These are phyloP conservation scores for Fusarium chuoi DNA, from an alignment of 2,329 filamentous ascomycete species.

Conservation along the genomic window DNA sequence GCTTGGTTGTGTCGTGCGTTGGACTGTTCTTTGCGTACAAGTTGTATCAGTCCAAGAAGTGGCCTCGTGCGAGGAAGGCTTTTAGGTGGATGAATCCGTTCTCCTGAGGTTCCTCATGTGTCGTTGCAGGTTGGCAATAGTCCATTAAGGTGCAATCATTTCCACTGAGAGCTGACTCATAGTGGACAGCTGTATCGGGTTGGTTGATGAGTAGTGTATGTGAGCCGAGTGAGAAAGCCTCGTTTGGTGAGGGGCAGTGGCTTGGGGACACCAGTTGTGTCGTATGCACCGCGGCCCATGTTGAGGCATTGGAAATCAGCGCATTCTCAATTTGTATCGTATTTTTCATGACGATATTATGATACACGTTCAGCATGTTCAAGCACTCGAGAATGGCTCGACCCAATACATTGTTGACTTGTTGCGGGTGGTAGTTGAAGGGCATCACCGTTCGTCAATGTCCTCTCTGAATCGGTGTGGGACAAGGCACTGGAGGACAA, in stretches of 20 bases:
- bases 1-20: background rate
- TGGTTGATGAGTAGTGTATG: background rate
- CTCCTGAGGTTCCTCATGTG: background rate
- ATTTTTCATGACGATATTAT: background rate
- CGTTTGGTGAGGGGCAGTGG: background rate
- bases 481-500: background rate
- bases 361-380: background rate
- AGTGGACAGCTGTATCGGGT: background rate
- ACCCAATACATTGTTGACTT: background rate
- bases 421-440: background rate
- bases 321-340: background rate
- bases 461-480: background rate
- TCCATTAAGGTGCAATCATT: accelerated
- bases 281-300: background rate
- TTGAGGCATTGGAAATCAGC: background rate
- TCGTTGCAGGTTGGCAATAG: background rate
- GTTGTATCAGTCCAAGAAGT: background rate
- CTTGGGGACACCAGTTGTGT: background rate
- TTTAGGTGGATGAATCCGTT: background rate
- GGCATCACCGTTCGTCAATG: background rate
- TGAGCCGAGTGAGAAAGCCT: background rate
- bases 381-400: accelerated
- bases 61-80: background rate
- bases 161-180: background rate
- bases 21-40: background rate